Percentiles rank a stretch among this genome's conserved stretches.
Conservation (phyloP, 768 basidiomycete species). For the Suillus subluteus region DNA sequence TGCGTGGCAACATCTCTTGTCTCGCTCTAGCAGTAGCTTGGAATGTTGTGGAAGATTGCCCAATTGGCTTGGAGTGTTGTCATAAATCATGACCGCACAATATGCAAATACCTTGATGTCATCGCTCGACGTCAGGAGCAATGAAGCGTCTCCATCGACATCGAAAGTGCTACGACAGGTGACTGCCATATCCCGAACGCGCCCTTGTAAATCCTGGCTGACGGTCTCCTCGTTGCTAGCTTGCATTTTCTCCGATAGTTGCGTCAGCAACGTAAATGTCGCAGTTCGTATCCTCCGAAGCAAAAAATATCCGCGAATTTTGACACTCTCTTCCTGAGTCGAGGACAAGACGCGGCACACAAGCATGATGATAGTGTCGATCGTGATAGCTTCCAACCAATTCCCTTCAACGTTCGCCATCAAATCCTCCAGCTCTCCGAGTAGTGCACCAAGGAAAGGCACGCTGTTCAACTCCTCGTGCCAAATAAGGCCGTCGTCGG, state of each 20-base stretch:
- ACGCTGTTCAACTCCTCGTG: constrained; percentile 40
- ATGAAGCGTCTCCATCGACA: constrained; percentile 19
- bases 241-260: constrained; percentile 32
- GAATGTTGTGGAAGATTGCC: constrained; percentile 15
- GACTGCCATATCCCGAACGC: constrained; percentile 40
- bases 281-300: constrained; percentile 36
- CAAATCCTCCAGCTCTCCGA: constrained; percentile 40
- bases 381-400: constrained; percentile 41
- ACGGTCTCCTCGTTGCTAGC: constrained; percentile 11
- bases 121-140: constrained; percentile 21
- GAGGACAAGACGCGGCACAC: constrained; percentile 41
- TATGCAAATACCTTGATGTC: constrained; percentile 30
- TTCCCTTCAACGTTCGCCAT: constrained; percentile 41
- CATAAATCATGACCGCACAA: constrained; percentile 29
- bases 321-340: constrained; percentile 14
- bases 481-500: constrained; percentile 34
- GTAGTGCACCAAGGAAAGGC: constrained; percentile 39
- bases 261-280: constrained; percentile 39
- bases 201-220: constrained; percentile 22
- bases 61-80: constrained; percentile 25
- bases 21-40: constrained; percentile 30
- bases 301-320: constrained; percentile 25
- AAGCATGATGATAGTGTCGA: constrained; percentile 40
- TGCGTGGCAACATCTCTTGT: constrained; percentile 32
- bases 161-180: constrained; percentile 42